Conservation (phyloP, 176 grass and related monocot species). For the Triticum turgidum region DNA sequence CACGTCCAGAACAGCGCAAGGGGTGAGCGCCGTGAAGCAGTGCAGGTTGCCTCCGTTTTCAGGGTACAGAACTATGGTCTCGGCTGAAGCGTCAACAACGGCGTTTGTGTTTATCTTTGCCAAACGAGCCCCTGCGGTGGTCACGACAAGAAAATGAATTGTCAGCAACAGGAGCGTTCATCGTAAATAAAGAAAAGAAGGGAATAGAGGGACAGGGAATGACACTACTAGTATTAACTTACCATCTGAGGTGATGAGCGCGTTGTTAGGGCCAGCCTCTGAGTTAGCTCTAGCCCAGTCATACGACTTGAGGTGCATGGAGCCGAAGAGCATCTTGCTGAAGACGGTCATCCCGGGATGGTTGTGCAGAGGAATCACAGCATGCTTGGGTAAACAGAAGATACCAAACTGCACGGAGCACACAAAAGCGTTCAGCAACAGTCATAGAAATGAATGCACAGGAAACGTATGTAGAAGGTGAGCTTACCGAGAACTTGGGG, state of each 20-base stretch:
- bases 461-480: neutral
- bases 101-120: slow-evolving; percentile 72
- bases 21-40: slow-evolving; percentile 73
- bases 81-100: slow-evolving; percentile 40
- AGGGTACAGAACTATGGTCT: slow-evolving; percentile 73
- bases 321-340: slow-evolving; percentile 90
- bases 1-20: slow-evolving; percentile 87
- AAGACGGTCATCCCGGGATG: slow-evolving; percentile 98
- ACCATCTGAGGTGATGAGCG: slow-evolving; percentile 33
- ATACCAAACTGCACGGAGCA: slow-evolving; percentile 69
- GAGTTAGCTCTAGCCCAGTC: slow-evolving; percentile 54
- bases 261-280: neutral
- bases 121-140: slow-evolving; percentile 42
- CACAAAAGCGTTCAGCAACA: neutral
- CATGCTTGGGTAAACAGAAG: slow-evolving; percentile 72
- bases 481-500: slow-evolving; percentile 71
- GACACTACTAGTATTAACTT: neutral
- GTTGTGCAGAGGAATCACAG: slow-evolving; percentile 82
- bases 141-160: neutral
- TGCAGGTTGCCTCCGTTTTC: slow-evolving; percentile 83
- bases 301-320: slow-evolving; percentile 89
- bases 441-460: neutral
- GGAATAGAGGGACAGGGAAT: neutral
- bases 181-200: neutral
- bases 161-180: neutral